phyloP scores from a whole-genome alignment of 2,329 filamentous ascomycete species.

The Apiospora marii region DNA sequence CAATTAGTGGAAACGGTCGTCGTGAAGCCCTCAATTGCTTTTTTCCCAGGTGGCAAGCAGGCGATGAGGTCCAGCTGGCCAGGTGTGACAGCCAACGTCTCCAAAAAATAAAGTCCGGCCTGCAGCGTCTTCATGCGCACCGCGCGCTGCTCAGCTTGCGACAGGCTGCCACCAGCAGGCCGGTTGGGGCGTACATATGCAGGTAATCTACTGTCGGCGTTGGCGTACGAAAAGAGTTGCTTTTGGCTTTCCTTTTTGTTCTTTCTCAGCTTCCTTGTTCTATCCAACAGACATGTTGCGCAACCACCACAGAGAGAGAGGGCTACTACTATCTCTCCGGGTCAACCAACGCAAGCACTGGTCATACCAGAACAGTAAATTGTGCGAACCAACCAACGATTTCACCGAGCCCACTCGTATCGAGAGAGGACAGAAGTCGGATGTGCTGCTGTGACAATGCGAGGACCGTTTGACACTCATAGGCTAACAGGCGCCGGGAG shows the following conservation, averaged over 20 bases:
- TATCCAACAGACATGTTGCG: neutral
- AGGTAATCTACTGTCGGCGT: neutral
- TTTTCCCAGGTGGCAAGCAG: neutral
- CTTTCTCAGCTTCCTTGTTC: neutral
- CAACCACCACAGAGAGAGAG: neutral
- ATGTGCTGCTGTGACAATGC: neutral
- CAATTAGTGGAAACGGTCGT: constrained; percentile 5
- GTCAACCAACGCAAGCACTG: neutral
- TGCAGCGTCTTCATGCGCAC: neutral
- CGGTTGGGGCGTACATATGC: neutral
- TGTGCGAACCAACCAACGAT: neutral
- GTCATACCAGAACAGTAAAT: neutral
- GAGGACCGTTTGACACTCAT: neutral
- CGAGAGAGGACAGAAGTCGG: neutral
- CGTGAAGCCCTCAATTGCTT: neutral
- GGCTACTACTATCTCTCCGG: neutral
- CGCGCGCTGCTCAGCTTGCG: neutral
- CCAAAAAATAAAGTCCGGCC: neutral
- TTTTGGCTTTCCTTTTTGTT: neutral
- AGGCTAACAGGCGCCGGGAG: neutral
- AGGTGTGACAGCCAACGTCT: neutral
- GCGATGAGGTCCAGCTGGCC: neutral
- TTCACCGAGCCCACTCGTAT: neutral
- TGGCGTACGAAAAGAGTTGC: neutral
- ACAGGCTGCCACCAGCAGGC: neutral